Base-by-base conservation (phyloP, 1,139 yeast species). In the Kurtzmaniella quercitrusa region DNA sequence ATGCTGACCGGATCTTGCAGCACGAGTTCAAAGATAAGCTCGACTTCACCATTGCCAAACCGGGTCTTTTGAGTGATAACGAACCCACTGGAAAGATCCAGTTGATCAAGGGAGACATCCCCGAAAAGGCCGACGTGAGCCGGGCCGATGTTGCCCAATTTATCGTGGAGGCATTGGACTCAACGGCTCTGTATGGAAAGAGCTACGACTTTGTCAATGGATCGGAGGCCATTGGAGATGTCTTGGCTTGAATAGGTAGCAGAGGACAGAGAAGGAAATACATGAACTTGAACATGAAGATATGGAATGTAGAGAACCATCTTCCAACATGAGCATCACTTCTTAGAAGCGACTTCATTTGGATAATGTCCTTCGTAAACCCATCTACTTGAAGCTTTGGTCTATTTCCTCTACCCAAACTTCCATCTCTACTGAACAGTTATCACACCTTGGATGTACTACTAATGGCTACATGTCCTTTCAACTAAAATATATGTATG, bases 41-140 rank as follows among this genome's bases (percentile, higher is more conserved):
- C 51, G 72, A 75, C 48, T 79, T 64, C 62, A 79, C 83, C 1
- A 77, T 80, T 45, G 57, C 79, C 46, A 75, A 68, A 47, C 85
- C 85, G 1, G 75, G 79, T 0, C 1, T 38, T 2, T 63, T 79
- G 50, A 54, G 62, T 12, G 75, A 75, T 44, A 70, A 60, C 0
- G 55, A 49, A 3, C 66, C 66, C 1, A 64, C 72, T 3, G 81
- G 80, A 1, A 66, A 63, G 39, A 57, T 73, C 23, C 42, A 42
- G 11, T 36, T 62, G n/a, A 34, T 62, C 16, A 40, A 48, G 10
- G 41, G 46, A 12, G 42, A 41, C 2, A 45, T 48, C 7, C 54
- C 53, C 9, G 55, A 49, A 3, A 19, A 18, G 9, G 63, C 62
- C 3, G 24, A 45, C 7, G 49, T 66, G 31, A 47, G 59, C 18